Evolutionary conservation across 805 yeast genomes (phyloP), one percentile per base, ranked within the genome.

Genomic region (Torulaspora quercuum): DNA sequence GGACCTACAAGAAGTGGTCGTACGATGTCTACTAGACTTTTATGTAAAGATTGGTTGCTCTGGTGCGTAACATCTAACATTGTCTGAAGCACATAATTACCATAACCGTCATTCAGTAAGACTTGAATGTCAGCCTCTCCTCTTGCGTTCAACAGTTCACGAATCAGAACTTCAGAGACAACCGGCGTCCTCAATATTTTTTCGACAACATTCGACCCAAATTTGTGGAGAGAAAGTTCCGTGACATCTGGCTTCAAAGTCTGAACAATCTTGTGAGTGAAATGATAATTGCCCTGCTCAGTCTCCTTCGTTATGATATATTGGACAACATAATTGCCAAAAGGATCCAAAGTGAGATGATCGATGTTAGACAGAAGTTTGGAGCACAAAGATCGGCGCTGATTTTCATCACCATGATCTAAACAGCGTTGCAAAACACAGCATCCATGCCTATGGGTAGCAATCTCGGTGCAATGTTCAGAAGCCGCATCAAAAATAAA

Each of bases 361-460:
- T 80, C 72, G 24, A 94, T 78, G 52, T 80, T 70, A 34, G 70
- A 70, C 13, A 92, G 83, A 29, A 90, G 80, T 45, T 75, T 75
- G 17, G 70, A 57, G 15, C 87, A 79, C 37, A 92, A 69, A 42
- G 74, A 77, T 45, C 70, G 69, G 39, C 87, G 73, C 62, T 92
- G 97, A 25, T 64, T 69, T 3, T 65, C 64, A 14, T 79, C 74
- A 3, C 97, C 97, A 61, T 82, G 85, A 61, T 92, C 97, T 50
- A 92, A 73, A 61, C 97, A 89, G 52, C 97, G 75, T 65, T 90
- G 98, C 40, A 90, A 69, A 16, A 90, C 97, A 63, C 97, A 90
- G 66, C 98, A 92, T 5, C 97, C 98, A 57, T 92, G 97, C 55
- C 96, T 76, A 56, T 92, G 97, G 30, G 94, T 87, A 4, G 96